These are phyloP conservation scores for Zhuliangozyma blackwelliae DNA, from an alignment of 1,139 yeast species.

Conservation along the genomic window DNA sequence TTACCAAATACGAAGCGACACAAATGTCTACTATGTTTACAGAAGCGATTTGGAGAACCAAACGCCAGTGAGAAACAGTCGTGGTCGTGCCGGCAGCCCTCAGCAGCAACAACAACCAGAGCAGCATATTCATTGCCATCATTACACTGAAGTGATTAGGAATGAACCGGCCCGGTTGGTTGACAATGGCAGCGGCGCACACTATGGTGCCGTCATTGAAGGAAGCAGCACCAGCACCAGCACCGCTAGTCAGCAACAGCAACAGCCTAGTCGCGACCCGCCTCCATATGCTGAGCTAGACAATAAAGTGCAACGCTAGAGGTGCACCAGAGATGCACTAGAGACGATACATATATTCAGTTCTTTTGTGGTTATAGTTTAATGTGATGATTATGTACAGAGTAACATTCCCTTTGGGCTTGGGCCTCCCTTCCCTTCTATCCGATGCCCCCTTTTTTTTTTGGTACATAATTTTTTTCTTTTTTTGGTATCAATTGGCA, in stretches of 20 bases:
- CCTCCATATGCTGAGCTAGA: conserved; percentile 38
- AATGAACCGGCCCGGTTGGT: conserved; percentile 4
- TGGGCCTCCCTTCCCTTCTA: too few relatives aligned
- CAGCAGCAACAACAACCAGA: conserved; percentile 4
- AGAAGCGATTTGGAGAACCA: conserved; percentile 32
- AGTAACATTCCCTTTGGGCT: too few relatives aligned
- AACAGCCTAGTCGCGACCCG: conserved; percentile 15
- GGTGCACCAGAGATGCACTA: too few relatives aligned
- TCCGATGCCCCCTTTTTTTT: too few relatives aligned
- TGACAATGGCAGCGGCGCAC: conserved; percentile 10
- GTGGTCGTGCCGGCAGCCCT: conserved; percentile 3
- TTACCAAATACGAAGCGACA: conserved; percentile 13
- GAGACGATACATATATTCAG: too few relatives aligned
- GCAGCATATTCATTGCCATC: conserved; percentile 21
- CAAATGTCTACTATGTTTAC: conserved; percentile 31
- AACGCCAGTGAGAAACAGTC: conserved; percentile 4
- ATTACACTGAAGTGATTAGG: conserved; percentile 9
- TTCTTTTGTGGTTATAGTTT: too few relatives aligned
- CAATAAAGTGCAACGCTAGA: conserved; percentile 9
- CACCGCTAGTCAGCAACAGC: too few relatives aligned
- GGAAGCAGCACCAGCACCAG: conserved; percentile 9
- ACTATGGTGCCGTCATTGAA: conserved; percentile 25
- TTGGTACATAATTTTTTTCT: too few relatives aligned
- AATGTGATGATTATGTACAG: too few relatives aligned
- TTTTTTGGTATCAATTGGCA: too few relatives aligned